Percentiles rank a stretch among this genome's conserved stretches.
These are phyloP conservation scores for Centrapalus pauciflorus DNA, from an alignment of 129 eudicot species.

Conservation along the genomic window DNA sequence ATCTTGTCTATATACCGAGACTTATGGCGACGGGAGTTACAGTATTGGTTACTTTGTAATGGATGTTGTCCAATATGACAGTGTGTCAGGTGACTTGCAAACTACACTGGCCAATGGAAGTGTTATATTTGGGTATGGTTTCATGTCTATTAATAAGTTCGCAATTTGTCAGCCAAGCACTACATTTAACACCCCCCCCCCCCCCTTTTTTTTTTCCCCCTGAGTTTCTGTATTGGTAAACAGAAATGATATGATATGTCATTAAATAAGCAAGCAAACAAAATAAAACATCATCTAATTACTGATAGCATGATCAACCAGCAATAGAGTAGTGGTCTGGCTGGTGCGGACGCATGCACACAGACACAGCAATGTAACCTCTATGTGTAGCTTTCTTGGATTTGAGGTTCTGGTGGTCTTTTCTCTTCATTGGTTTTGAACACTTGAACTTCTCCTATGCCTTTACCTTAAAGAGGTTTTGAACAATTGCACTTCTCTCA, in stretches of 20 bases:
- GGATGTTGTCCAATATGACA: conserved; percentile 78
- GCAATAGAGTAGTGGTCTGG: not conserved
- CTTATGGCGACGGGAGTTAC: conserved; percentile 83
- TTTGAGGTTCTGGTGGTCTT: not conserved
- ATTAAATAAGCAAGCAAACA: not conserved
- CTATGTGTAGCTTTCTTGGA: not conserved
- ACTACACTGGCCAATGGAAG: conserved; percentile 82
- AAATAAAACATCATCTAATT: conserved; percentile 3
- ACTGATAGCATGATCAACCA: not conserved
- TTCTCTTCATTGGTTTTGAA: not conserved
- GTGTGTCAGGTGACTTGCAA: conserved; percentile 83
- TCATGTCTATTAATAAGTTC: not conserved
- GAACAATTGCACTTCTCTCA: not conserved
- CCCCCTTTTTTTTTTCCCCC: not conserved
- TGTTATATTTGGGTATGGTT: conserved; percentile 78
- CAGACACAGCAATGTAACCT: not conserved
- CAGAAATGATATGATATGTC: not conserved
- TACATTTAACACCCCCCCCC: not conserved
- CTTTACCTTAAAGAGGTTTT: not conserved
- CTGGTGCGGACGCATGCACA: not conserved
- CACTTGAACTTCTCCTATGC: not conserved
- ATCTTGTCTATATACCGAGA: conserved; percentile 68
- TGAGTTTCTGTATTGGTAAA: not conserved
- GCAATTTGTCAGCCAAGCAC: not conserved
- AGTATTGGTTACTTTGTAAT: conserved; percentile 79